Evolutionary conservation across 1,139 yeast species (phyloP).

Genomic region (Yarrowia galli): DNA sequence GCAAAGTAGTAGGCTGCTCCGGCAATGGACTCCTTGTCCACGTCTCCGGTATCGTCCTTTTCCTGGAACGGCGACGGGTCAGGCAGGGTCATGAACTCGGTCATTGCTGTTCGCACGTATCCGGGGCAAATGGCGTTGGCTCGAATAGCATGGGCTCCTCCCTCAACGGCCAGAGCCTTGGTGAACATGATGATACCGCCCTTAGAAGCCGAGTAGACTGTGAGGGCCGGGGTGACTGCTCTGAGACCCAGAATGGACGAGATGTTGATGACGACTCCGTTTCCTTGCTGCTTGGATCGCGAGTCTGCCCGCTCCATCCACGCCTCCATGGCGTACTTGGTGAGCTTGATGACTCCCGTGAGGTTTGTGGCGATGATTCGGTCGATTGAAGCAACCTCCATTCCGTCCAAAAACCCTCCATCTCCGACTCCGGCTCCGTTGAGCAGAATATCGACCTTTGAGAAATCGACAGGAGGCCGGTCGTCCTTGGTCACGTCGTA

Average conservation of each 20-base stretch:
- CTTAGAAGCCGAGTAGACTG: slow-evolving; percentile 81
- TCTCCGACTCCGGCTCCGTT: slow-evolving; percentile 79
- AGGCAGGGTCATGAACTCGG: slow-evolving; percentile 19
- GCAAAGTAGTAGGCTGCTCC: slow-evolving; percentile 28
- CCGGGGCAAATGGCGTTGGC: slow-evolving; percentile 80
- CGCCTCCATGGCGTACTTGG: slow-evolving; percentile 57
- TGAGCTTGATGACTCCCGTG: slow-evolving; percentile 69
- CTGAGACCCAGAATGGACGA: slow-evolving; percentile 71
- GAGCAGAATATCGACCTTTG: slow-evolving; percentile 58
- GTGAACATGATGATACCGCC: slow-evolving; percentile 76
- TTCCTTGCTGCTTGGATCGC: slow-evolving; percentile 9
- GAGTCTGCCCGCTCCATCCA: slow-evolving; percentile 54
- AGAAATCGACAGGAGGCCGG: slow-evolving; percentile 42
- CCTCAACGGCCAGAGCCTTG: slow-evolving; percentile 66
- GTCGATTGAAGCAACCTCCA: slow-evolving; percentile 56
- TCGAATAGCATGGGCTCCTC: slow-evolving; percentile 58
- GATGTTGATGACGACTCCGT: slow-evolving; percentile 64
- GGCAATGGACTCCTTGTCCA: slow-evolving; percentile 16
- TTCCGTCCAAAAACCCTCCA: slow-evolving; percentile 59
- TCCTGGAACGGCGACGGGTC: slow-evolving; percentile 25
- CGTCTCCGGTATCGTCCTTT: slow-evolving; percentile 13
- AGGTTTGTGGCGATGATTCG: slow-evolving; percentile 67
- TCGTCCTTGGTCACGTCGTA: slow-evolving; percentile 56
- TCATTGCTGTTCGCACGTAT: slow-evolving; percentile 81
- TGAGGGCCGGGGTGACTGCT: slow-evolving; percentile 63